Evolutionary conservation across 1,284 basidiomycete species (phyloP).

Genomic region (Pterulicium gracile): DNA sequence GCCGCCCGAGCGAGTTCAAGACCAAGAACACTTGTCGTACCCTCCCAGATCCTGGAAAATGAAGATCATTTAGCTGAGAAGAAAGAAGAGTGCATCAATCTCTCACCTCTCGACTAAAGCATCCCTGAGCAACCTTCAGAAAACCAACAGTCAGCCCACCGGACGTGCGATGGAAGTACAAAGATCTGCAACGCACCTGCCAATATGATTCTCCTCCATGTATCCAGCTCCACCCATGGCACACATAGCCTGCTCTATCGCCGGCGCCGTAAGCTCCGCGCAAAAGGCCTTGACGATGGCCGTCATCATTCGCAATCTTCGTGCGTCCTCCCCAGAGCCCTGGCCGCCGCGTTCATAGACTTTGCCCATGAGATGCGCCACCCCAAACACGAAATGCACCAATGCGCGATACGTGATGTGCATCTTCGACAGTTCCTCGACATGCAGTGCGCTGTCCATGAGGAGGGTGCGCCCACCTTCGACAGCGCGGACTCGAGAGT

Average conservation of each 20-base stretch:
- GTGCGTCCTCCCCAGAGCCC: conserved; percentile 31
- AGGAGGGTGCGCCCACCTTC: conserved; percentile 37
- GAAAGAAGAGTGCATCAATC: not conserved
- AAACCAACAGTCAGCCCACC: conserved; percentile 2
- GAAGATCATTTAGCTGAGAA: conserved; percentile 6
- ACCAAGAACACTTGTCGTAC: conserved; percentile 57
- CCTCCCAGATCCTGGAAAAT: conserved; percentile 66
- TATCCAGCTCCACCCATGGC: conserved; percentile 72
- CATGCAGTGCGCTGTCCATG: conserved; percentile 47
- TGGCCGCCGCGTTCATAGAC: conserved; percentile 41
- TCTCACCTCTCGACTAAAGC: conserved; percentile 54
- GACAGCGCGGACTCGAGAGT: conserved; percentile 47
- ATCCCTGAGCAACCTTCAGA: conserved; percentile 44
- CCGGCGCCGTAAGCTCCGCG: conserved; percentile 49
- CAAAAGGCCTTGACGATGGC: conserved; percentile 65
- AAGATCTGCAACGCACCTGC: conserved; percentile 41
- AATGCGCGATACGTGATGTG: conserved; percentile 56
- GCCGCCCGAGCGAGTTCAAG: conserved; percentile 54
- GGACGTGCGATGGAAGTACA: not conserved
- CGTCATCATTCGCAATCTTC: conserved; percentile 55
- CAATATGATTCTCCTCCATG: conserved; percentile 71
- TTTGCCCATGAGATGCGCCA: conserved; percentile 49
- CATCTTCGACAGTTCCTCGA: conserved; percentile 48
- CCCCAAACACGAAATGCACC: conserved; percentile 51
- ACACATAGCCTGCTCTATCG: conserved; percentile 68